These are phyloP conservation scores for Nannochloris sp. DNA, from an alignment of 139 green algal genomes.

Conservation along the genomic window DNA sequence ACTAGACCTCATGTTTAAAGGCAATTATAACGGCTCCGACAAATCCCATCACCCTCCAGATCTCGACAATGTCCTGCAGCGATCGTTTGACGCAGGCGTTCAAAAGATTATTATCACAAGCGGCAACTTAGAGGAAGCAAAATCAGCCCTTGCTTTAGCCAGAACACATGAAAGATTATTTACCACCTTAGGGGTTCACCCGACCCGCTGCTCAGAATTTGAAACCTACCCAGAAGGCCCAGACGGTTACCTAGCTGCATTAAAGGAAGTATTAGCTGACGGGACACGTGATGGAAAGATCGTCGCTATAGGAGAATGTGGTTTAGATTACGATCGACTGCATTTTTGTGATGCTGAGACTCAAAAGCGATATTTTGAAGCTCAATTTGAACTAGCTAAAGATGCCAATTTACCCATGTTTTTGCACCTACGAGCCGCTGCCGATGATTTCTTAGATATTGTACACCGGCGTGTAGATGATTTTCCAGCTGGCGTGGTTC, in stretches of 20 bases:
- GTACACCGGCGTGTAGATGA: conserved; percentile 25
- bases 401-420: conserved; percentile 72
- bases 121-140: conserved; percentile 45
- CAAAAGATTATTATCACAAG: conserved; percentile 67
- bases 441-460: conserved; percentile 67
- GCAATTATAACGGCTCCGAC: conserved; percentile 61
- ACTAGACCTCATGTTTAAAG: conserved; percentile 64
- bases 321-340: conserved; percentile 65
- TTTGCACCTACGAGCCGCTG: conserved; percentile 69
- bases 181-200: conserved; percentile 80
- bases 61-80: conserved; percentile 46
- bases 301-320: conserved; percentile 80
- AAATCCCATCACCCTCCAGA: conserved; percentile 55
- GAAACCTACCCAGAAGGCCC: conserved; percentile 33
- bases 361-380: conserved; percentile 56
- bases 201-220: conserved; percentile 73
- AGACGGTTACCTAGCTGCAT: conserved; percentile 42
- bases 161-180: conserved; percentile 49
- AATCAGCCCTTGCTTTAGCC: conserved; percentile 44
- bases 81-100: conserved; percentile 50
- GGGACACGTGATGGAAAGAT: conserved; percentile 57
- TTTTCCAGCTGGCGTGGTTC: conserved; percentile 58
- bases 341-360: conserved; percentile 72
- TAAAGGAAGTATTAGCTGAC: conserved; percentile 36
- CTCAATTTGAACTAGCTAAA: conserved; percentile 60